phyloP scores from a whole-genome alignment of 345 rosid species.

The Noccaea caerulescens region DNA sequence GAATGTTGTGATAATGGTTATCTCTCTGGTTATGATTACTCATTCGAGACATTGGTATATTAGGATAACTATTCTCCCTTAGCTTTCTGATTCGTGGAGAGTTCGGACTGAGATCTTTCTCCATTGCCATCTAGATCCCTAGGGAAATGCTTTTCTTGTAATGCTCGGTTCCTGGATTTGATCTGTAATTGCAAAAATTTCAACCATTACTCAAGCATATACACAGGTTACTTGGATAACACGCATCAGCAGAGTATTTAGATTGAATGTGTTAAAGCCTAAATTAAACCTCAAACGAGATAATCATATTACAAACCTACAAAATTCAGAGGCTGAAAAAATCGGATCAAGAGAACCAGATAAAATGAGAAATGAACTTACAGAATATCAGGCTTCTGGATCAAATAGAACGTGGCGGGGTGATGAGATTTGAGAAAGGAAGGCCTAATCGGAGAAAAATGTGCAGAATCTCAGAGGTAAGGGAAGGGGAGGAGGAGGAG shows the following conservation, averaged over 20 bases:
- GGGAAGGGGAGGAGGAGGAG: constrained; percentile 3
- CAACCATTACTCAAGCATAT: not conserved
- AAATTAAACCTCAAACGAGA: constrained; percentile 1
- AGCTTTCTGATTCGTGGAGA: constrained; percentile 38
- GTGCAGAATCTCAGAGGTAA: constrained; percentile 16
- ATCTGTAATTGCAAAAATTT: not conserved
- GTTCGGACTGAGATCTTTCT: constrained; percentile 32
- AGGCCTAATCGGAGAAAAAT: constrained; percentile 7
- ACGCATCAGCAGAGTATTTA: constrained; percentile 19
- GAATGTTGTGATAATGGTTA: constrained; percentile 33
- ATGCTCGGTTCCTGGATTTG: constrained; percentile 14
- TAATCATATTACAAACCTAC: not conserved
- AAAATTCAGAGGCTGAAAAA: not conserved
- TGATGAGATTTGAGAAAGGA: not conserved
- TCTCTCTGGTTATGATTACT: constrained; percentile 38
- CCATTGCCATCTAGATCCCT: constrained; percentile 25
- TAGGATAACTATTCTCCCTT: constrained; percentile 33
- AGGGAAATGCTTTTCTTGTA: not conserved
- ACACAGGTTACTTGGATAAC: constrained; percentile 27
- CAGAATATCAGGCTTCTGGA: constrained; percentile 3
- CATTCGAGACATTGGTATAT: constrained; percentile 30
- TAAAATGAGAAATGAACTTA: constrained; percentile 15
- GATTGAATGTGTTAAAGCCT: not conserved
- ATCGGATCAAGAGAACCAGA: constrained; percentile 24
- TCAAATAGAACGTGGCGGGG: not conserved